Conservation (phyloP, 495 filamentous ascomycete species). For the Penicillium samsonianum region DNA sequence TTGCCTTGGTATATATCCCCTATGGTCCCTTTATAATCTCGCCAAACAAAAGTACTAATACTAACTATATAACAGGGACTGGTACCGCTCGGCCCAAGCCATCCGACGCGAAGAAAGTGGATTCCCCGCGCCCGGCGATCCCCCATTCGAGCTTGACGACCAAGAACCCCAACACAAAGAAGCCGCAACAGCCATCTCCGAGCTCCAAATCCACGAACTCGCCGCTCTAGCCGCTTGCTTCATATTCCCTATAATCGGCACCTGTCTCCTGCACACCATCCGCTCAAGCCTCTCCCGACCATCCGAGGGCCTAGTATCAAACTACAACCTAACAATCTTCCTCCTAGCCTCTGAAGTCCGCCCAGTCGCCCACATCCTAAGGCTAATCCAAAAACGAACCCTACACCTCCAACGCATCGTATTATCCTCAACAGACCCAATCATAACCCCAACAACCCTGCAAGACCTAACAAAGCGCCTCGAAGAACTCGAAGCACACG, state of each 20-base stretch:
- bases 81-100: conserved; percentile 82
- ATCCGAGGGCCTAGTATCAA: conserved; percentile 82
- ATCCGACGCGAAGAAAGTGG: conserved; percentile 50
- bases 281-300: conserved; percentile 75
- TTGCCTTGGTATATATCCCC: conserved; percentile 69
- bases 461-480: conserved; percentile 63
- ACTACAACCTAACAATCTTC: conserved; percentile 94
- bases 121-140: conserved; percentile 46
- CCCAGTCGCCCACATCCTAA: conserved; percentile 77
- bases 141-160: conserved; percentile 26
- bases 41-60: not conserved
- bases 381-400: conserved; percentile 74
- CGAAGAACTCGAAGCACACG: conserved; percentile 66
- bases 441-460: conserved; percentile 47
- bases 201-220: conserved; percentile 74
- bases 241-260: conserved; percentile 71
- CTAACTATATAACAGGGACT: conserved; percentile 60
- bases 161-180: conserved; percentile 10
- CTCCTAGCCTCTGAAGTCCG: conserved; percentile 82
- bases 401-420: conserved; percentile 80
- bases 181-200: conserved; percentile 46
- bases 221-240: conserved; percentile 78
- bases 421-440: conserved; percentile 46
- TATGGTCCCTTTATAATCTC: not conserved
- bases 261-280: conserved; percentile 76